Conservation (phyloP, 352 stramenopile genomes). For the Pythium grandisporangium region DNA sequence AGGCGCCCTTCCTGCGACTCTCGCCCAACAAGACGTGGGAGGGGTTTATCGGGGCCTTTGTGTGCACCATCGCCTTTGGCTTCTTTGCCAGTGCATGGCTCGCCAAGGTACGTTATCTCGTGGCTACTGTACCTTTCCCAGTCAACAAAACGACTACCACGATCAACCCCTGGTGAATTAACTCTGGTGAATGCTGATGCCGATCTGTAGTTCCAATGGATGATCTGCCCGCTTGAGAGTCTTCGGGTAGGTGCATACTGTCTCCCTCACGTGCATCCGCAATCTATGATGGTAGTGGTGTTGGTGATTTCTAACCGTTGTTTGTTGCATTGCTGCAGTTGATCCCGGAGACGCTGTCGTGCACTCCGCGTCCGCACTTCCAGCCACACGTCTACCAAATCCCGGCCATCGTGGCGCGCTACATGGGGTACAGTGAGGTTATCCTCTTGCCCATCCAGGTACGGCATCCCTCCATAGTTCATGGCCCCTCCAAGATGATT, state of each 20-base stretch:
- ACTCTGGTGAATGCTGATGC: too few species aligned
- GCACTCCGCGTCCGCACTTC: constrained; percentile 55
- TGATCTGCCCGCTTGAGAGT: constrained; percentile 89
- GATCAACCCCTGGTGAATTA: too few species aligned
- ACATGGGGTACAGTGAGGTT: constrained; percentile 68
- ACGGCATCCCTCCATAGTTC: too few species aligned
- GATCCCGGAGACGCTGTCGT: constrained; percentile 61
- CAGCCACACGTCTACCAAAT: constrained; percentile 49
- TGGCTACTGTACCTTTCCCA: too few species aligned
- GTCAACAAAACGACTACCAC: too few species aligned
- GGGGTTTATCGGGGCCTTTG: constrained; percentile 94
- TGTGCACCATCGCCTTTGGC: constrained; percentile 94
- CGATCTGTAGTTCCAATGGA: constrained; percentile 78
- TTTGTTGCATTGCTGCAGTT: constrained; percentile 26
- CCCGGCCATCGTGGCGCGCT: constrained; percentile 63
- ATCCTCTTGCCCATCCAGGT: constrained; percentile 84
- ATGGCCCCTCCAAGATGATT: too few species aligned
- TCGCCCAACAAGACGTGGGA: constrained; percentile 99
- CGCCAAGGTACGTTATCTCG: constrained; percentile 48
- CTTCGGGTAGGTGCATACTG: constrained; percentile 32
- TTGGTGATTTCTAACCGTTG: neutral
- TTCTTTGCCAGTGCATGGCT: constrained; percentile 91
- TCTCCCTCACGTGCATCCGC: too few species aligned
- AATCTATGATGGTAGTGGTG: too few species aligned
- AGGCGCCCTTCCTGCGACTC: constrained; percentile 83